These are phyloP conservation scores for Elaeis oleifera DNA, from an alignment of 202 grass and related monocot genomes.

Conservation along the genomic window DNA sequence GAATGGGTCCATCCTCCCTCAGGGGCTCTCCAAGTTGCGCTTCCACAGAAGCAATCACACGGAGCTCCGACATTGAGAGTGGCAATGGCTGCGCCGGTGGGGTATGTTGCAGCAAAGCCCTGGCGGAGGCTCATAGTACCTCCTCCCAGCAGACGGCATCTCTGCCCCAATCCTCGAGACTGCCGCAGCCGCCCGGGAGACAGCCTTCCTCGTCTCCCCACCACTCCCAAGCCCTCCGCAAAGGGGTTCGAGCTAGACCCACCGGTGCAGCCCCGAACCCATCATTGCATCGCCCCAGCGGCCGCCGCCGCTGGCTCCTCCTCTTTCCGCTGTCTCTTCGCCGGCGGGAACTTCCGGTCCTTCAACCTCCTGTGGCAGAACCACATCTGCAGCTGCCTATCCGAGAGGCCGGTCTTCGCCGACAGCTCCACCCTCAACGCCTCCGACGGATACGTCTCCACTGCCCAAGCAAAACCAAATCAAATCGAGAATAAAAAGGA, in stretches of 20 bases:
- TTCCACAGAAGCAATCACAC: conserved; percentile 46
- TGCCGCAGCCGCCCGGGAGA: conserved; percentile 29
- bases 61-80: conserved; percentile 29
- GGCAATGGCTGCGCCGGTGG: conserved; percentile 13
- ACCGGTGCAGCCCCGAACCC: background rate
- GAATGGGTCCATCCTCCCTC: conserved; percentile 17
- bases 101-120: conserved; percentile 30
- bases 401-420: conserved; percentile 45
- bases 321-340: conserved; percentile 32
- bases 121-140: conserved; percentile 46
- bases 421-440: conserved; percentile 48
- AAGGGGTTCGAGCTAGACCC: conserved; percentile 18
- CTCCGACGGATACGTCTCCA: conserved; percentile 62
- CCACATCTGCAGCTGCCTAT: conserved; percentile 98
- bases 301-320: conserved; percentile 30
- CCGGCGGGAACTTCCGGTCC: conserved; percentile 46
- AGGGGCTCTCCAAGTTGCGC: conserved; percentile 10
- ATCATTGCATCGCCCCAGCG: conserved; percentile 20
- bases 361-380: conserved; percentile 91
- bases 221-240: conserved; percentile 5
- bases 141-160: conserved; percentile 38
- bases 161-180: conserved; percentile 34
- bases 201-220: conserved; percentile 23
- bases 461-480: conserved; percentile 29
- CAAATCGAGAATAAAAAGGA: conserved; percentile 4